Conservation (phyloP, 176 grass and related monocot species). For the Lolium multiflorum region DNA sequence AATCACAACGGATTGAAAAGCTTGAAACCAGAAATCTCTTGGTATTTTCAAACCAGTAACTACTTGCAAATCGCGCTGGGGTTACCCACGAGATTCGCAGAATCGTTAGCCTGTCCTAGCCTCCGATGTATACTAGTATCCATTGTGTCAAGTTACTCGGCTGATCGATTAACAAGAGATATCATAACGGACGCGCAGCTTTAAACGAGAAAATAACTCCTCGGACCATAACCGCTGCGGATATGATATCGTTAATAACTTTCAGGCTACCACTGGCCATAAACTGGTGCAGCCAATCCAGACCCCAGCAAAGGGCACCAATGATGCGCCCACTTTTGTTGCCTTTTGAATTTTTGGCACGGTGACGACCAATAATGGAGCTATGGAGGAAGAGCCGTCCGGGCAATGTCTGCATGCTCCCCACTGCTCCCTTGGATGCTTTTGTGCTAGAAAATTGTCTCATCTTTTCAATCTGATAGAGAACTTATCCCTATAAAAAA, state of each 20-base stretch:
- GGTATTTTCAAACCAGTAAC: not conserved
- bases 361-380: constrained; percentile 21
- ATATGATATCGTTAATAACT: not conserved
- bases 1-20: not conserved
- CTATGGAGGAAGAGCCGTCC: not conserved
- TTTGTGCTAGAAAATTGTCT: constrained; percentile 27
- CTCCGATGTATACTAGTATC: not conserved
- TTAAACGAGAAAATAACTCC: not conserved
- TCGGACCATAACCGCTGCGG: not conserved
- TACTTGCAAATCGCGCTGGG: not conserved
- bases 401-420: not conserved
- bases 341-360: constrained; percentile 40
- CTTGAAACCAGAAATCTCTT: not conserved
- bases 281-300: not conserved
- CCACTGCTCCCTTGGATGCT: not conserved
- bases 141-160: not conserved
- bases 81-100: not conserved
- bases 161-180: not conserved
- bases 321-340: not conserved
- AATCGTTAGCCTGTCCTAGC: not conserved
- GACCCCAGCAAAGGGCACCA: not conserved
- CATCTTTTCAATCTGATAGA: not conserved
- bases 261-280: not conserved
- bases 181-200: not conserved
- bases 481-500: not conserved